Conservation (phyloP, 139 green algal species). For the Klebsormidium nitens region DNA sequence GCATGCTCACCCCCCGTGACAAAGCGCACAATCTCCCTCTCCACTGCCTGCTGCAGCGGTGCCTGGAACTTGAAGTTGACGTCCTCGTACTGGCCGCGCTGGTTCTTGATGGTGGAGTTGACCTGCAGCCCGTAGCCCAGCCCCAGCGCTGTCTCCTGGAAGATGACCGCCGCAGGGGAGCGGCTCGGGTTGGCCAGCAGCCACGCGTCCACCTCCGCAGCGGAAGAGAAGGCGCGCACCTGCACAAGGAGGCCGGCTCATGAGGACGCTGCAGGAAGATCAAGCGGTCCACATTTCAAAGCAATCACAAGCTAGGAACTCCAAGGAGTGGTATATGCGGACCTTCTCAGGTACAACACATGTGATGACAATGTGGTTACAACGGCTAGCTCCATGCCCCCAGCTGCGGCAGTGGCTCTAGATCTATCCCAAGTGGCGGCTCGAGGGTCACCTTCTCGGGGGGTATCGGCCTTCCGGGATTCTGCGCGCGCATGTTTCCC, state of each 20-base stretch:
- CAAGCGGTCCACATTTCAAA: too few relatives aligned
- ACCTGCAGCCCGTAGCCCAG: conserved; percentile 68
- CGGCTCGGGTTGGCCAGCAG: conserved; percentile 56
- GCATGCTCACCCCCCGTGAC: too few relatives aligned
- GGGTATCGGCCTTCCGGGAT: conserved; percentile 50
- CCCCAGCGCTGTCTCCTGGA: conserved; percentile 5
- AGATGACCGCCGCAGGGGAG: conserved; percentile 15
- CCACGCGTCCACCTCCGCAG: conserved; percentile 56
- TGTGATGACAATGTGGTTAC: too few relatives aligned
- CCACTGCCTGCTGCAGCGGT: conserved; percentile 70
- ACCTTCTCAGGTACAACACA: too few relatives aligned
- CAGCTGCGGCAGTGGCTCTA: too few relatives aligned
- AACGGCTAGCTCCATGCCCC: too few relatives aligned
- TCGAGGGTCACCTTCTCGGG: conserved; percentile 45
- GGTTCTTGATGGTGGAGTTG: conserved; percentile 79
- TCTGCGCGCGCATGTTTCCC: conserved; percentile 51
- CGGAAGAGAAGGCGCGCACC: conserved; percentile 47
- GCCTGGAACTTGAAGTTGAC: conserved; percentile 64
- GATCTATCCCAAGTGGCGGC: too few relatives aligned
- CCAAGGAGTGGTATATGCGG: too few relatives aligned
- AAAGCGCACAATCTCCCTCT: conserved; percentile 63
- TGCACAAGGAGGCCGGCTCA: too few relatives aligned
- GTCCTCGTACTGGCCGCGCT: conserved; percentile 68
- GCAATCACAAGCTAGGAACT: too few relatives aligned
- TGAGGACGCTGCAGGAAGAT: too few relatives aligned